Percentiles rank a stretch among this genome's conserved stretches.
These are phyloP conservation scores for Neonectria faginata DNA, from an alignment of 2,329 filamentous ascomycete genomes.

Conservation along the genomic window DNA sequence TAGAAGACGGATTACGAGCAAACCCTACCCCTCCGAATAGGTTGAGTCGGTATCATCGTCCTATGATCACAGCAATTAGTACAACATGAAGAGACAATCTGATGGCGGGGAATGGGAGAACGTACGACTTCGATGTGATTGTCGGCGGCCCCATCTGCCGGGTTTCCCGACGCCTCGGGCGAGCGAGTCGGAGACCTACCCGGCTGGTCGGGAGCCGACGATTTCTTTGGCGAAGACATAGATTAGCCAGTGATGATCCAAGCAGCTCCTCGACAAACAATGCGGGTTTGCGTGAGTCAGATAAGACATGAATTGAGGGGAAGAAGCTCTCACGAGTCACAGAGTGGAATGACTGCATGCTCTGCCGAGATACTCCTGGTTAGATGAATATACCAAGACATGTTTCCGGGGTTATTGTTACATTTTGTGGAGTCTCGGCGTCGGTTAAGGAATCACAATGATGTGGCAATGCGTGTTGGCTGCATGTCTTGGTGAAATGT, in stretches of 20 bases:
- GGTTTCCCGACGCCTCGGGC: not conserved
- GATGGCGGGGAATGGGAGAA: not conserved
- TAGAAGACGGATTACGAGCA: not conserved
- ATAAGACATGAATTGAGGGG: not conserved
- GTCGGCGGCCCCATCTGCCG: not conserved
- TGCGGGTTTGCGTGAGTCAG: not conserved
- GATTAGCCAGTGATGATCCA: not conserved
- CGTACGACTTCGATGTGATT: slow-evolving; percentile 22
- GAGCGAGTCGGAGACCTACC: not conserved
- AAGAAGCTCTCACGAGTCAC: not conserved
- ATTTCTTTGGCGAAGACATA: not conserved
- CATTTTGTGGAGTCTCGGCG: not conserved
- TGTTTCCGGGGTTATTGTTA: not conserved
- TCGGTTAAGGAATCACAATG: not conserved
- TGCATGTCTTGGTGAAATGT: not conserved
- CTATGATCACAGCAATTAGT: slow-evolving; percentile 16
- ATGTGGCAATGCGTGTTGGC: not conserved
- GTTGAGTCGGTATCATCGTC: slow-evolving; percentile 27
- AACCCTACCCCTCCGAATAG: slow-evolving; percentile 18
- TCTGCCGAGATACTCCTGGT: not conserved
- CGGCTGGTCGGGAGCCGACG: not conserved
- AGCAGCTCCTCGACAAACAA: not conserved
- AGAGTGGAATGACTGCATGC: not conserved
- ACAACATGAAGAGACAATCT: not conserved
- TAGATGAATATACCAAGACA: not conserved